A percentile compares a stretch with the other conserved stretches of the same genome.
phyloP scores from a whole-genome alignment of 2,329 filamentous ascomycete genomes.

The Teratosphaeria nubilosa region DNA sequence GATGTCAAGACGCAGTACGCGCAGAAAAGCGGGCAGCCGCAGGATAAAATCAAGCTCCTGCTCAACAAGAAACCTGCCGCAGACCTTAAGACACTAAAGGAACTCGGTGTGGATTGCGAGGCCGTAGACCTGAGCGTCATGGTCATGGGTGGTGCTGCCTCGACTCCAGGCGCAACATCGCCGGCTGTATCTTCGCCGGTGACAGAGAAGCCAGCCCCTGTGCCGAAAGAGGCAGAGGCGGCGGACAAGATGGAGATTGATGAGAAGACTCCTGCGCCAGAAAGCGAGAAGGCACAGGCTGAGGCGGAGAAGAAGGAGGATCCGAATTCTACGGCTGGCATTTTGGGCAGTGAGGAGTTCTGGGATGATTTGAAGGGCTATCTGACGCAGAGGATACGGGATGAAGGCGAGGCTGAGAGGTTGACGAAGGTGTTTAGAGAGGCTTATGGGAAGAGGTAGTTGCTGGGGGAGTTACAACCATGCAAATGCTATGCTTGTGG shows the following conservation, averaged over 20 bases:
- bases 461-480: background rate
- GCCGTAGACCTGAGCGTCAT: slow-evolving; percentile 72
- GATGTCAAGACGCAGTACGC: slow-evolving; percentile 66
- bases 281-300: slow-evolving; percentile 21
- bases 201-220: slow-evolving; percentile 25
- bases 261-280: slow-evolving; percentile 17
- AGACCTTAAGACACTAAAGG: slow-evolving; percentile 25
- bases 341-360: slow-evolving; percentile 63
- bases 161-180: slow-evolving; percentile 19
- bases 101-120: slow-evolving; percentile 40
- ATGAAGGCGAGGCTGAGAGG: slow-evolving; percentile 54
- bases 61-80: slow-evolving; percentile 74
- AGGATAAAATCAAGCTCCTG: slow-evolving; percentile 78
- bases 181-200: slow-evolving; percentile 30
- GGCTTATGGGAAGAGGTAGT: slow-evolving; percentile 28
- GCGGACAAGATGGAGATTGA: slow-evolving; percentile 24
- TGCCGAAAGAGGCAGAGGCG: slow-evolving; percentile 1
- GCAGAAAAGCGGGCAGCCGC: slow-evolving; percentile 49
- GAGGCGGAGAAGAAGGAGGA: slow-evolving; percentile 28
- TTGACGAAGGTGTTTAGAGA: slow-evolving; percentile 58
- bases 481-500: background rate
- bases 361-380: slow-evolving; percentile 81
- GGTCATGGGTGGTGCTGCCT: slow-evolving; percentile 56
- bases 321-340: slow-evolving; percentile 28
- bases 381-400: slow-evolving; percentile 66